Base-by-base conservation (phyloP, 2,329 filamentous ascomycete genomes). In the Phoma sp. region DNA sequence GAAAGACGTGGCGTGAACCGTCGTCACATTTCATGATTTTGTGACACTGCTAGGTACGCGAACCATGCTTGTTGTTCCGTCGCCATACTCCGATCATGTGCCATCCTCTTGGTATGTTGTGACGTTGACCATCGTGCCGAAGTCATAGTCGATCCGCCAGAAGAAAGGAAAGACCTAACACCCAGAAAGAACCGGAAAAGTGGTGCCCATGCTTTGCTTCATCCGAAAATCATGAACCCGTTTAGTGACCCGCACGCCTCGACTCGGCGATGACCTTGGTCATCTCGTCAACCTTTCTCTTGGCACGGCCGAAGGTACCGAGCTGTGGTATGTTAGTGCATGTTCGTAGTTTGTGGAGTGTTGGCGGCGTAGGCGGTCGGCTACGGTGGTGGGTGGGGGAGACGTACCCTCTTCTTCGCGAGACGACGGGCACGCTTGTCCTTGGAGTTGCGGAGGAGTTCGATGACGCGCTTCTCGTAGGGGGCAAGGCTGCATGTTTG, bases 271-370 rank as follows among this genome's bases (percentile, higher is more conserved):
- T 99, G 81, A 99, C 91, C 76, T 91, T 88, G 84, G 92, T 91
- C 84, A 99, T 92, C 85, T 98, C 93, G 80, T 99, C 95, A 72
- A 99, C 95, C 93, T 99, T 99, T 80, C 87, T 89, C 93, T 99
- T 99, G 77, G 93, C 93, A 81, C 95, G 93, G 77, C 91, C 91
- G 82, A 98, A 98, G 74, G 95, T 98, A 80, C 95, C 95, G 85
- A 99, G 93, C 90, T 95, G 57, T 59, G 9, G 18, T 10, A 5
- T 55, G 66, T 75, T 66, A 76, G 72, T 64, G 49, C 45, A 37
- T 46, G 48, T 37, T 56, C 51, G 40, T 42, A 45, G n/a, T 18
- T 18, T 28, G 10, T 32, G 33, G n/a, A 11, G 21, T 25, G 5
- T 18, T 28, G 23, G 49, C 37, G 33, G 47, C 32, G 18, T 48